Conservation (phyloP, 2,329 filamentous ascomycete species). For the Fusarium sulawesiense region DNA sequence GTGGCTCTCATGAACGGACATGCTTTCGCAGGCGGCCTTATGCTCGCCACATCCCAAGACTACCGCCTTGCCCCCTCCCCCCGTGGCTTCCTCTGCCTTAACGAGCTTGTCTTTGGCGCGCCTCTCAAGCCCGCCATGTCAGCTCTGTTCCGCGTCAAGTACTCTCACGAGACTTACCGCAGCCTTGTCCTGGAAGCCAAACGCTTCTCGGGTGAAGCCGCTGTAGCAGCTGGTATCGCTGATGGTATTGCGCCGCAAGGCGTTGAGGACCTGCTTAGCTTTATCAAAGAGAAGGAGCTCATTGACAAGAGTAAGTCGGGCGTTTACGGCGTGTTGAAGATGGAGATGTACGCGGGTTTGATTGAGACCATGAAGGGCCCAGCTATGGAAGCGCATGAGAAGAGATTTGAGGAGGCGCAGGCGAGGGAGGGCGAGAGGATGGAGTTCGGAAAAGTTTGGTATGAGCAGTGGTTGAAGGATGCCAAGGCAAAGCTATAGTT, state of each 20-base stretch:
- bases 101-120: conserved; percentile 83
- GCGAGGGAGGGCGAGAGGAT: conserved; percentile 56
- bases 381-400: conserved; percentile 61
- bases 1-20: conserved; percentile 84
- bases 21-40: conserved; percentile 83
- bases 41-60: conserved; percentile 85
- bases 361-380: conserved; percentile 67
- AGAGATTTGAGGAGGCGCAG: conserved; percentile 57
- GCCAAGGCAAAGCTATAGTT: conserved; percentile 53
- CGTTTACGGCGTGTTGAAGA: conserved; percentile 78
- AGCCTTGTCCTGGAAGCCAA: conserved; percentile 78
- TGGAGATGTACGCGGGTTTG: conserved; percentile 78
- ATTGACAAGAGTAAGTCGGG: conserved; percentile 71
- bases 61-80: conserved; percentile 80
- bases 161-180: conserved; percentile 67
- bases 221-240: conserved; percentile 74
- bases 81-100: conserved; percentile 80
- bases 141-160: conserved; percentile 78
- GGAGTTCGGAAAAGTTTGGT: conserved; percentile 60
- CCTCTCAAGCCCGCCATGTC: conserved; percentile 81
- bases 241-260: conserved; percentile 72
- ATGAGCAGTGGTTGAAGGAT: conserved; percentile 61
- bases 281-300: conserved; percentile 70
- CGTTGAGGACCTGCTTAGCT: conserved; percentile 68
- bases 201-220: conserved; percentile 72